Conservation (phyloP, 192 early-diverging fungal species). For the Coemansia sp. region DNA sequence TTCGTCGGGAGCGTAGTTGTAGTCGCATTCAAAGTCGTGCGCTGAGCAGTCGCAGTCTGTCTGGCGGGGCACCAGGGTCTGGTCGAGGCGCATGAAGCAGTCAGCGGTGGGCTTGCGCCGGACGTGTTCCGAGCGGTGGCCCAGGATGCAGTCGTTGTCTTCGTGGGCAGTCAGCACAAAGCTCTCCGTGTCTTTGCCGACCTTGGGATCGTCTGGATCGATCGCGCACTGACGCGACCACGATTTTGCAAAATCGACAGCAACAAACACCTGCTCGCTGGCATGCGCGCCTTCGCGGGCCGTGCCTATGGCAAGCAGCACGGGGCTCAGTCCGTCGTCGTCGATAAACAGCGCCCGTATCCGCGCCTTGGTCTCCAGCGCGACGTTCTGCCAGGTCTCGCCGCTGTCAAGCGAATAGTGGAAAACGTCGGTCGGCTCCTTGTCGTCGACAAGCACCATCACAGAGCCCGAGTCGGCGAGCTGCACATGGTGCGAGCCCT, state of each 20-base stretch:
- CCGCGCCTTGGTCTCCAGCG: constrained; percentile 58
- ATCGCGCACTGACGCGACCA: constrained; percentile 68
- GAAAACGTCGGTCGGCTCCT: constrained; percentile 57
- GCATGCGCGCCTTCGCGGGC: constrained; percentile 26
- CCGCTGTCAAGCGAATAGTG: constrained; percentile 82
- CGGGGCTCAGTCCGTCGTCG: constrained; percentile 73
- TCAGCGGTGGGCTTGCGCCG: constrained; percentile 75
- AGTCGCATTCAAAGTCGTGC: constrained; percentile 94
- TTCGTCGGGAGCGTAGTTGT: constrained; percentile 65
- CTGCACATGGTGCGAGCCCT: constrained; percentile 83
- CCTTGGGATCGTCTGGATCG: constrained; percentile 59
- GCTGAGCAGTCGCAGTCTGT: constrained; percentile 74
- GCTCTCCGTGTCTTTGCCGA: constrained; percentile 31
- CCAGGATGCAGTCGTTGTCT: constrained; percentile 82
- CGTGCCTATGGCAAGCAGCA: constrained; percentile 66
- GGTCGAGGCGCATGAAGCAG: constrained; percentile 74
- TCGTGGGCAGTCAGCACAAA: constrained; percentile 39
- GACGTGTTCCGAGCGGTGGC: constrained; percentile 68
- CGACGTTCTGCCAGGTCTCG: constrained; percentile 62
- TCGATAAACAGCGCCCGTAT: constrained; percentile 75
- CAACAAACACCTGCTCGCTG: constrained; percentile 55
- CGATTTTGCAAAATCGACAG: constrained; percentile 70
- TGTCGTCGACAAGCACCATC: constrained; percentile 72
- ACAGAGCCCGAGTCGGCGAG: constrained; percentile 80
- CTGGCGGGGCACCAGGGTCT: constrained; percentile 59